Evolutionary conservation across 306 rosid genomes (phyloP), one percentile per base, ranked within the genome.

Genomic region (Chamaecrista fasciculata): DNA sequence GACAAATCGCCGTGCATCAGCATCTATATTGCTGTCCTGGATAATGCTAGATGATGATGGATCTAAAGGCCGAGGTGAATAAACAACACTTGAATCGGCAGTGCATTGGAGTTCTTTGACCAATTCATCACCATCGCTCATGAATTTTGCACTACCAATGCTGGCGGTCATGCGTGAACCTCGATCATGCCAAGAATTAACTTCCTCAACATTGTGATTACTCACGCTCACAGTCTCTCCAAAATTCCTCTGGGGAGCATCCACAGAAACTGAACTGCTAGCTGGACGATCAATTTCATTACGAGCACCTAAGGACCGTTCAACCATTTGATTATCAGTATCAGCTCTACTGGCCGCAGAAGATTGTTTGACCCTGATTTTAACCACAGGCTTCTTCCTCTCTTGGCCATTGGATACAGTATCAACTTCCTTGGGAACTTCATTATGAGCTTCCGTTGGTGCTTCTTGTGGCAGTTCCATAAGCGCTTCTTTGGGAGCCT

Each of bases 141-240:
- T 63, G 65, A 87, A 55, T 58, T 88, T 94, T 34, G 95, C 98
- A 78, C 98, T 88, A 36, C 95, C 97, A 52, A 88, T 90, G 79
- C 98, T 94, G 69, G 95, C 97, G 71, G 97, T 94, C 97, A 94
- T 76, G 68, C 80, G 92, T 16, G 95, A 94, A 66, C 96, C 92
- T 44, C 1, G 91, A 78, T 78, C 85, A 42, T 85, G 92, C 66
- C 87, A 90, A 50, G 97, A 90, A 77, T 84, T 90, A 11, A 84
- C 92, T 77, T 94, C 98, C 79, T 94, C 97, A 2, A 85, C 62
- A 60, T 88, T 85, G 62, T 80, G 92, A 76, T 80, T 77, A 82
- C 89, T 73, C 21, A 70, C 77, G 69, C 96, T 88, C 60, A 65
- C 37, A 67, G 86, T 74, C 76, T 86, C 96, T 0, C 84, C 62